Conservation (phyloP, 176 grass and related monocot genomes). For the Zoysia pacifica region DNA sequence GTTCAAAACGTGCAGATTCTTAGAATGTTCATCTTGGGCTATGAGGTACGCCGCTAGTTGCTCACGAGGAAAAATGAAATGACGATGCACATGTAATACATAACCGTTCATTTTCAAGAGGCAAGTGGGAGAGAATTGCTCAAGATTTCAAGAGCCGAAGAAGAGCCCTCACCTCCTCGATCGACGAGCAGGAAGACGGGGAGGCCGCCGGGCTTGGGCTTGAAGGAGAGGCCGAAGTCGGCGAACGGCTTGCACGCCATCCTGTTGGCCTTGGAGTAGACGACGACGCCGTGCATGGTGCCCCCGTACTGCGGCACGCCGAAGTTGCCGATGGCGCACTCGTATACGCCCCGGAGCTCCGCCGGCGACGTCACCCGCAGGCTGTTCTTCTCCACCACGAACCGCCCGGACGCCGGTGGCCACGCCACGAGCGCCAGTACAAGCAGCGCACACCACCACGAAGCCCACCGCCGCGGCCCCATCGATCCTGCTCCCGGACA, state of each 20-base stretch:
- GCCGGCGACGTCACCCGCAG: conserved; percentile 75
- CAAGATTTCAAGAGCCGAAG: neutral
- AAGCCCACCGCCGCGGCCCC: neutral
- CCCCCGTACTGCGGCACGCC: conserved; percentile 88
- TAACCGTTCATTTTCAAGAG: too few species aligned
- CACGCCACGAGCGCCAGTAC: neutral
- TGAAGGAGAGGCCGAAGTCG: conserved; percentile 66
- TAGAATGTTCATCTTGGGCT: too few species aligned
- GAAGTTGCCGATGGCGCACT: conserved; percentile 93
- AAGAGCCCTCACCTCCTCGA: conserved; percentile 54
- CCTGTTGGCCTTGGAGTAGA: conserved; percentile 72
- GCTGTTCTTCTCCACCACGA: conserved; percentile 94
- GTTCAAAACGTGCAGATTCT: too few species aligned
- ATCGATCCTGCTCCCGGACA: neutral
- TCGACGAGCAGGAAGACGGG: conserved; percentile 84
- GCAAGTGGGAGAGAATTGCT: neutral
- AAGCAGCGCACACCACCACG: neutral
- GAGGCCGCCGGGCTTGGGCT: conserved; percentile 56
- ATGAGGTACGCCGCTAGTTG: too few species aligned
- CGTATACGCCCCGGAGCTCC: conserved; percentile 63
- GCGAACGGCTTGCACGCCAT: conserved; percentile 64
- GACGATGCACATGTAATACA: too few species aligned
- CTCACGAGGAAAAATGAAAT: too few species aligned
- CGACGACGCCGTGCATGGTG: conserved; percentile 75
- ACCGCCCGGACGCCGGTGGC: conserved; percentile 44